Evolutionary conservation across 371 early-diverging fungal species (phyloP).

Genomic region (Coemansia sp.): DNA sequence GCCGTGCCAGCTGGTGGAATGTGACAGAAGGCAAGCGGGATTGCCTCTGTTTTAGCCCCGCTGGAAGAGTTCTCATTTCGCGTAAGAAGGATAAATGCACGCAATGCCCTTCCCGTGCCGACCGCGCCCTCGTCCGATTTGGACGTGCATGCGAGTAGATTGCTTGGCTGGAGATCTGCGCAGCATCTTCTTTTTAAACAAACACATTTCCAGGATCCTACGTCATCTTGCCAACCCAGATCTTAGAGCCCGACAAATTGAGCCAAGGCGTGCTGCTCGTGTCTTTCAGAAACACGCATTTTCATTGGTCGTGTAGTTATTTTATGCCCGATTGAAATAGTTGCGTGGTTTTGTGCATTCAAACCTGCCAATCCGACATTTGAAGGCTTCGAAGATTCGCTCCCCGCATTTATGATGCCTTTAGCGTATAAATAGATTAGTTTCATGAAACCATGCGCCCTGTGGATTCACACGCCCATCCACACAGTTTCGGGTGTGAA

Average conservation of each 20-base stretch:
- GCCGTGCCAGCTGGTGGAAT: neutral
- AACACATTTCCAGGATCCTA: neutral
- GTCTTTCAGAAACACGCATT: neutral
- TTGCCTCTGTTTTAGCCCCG: neutral
- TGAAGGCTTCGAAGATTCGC: neutral
- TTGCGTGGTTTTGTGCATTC: neutral
- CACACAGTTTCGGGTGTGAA: no score
- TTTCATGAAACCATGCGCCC: neutral
- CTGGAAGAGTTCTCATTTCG: neutral
- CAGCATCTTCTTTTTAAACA: conserved; percentile 4
- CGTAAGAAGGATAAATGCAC: conserved; percentile 10
- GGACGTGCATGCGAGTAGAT: conserved; percentile 13
- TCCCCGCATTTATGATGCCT: neutral
- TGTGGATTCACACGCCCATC: neutral
- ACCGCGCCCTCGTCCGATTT: neutral
- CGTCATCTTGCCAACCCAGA: neutral
- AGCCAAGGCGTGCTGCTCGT: neutral
- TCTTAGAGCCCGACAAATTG: no score
- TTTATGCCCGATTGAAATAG: neutral
- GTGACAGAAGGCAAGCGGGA: neutral
- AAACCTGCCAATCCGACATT: conserved; percentile 8
- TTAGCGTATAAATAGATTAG: neutral
- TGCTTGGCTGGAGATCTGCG: conserved; percentile 7
- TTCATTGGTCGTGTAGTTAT: no score
- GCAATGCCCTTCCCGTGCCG: neutral